A percentile compares a stretch with the other conserved stretches of the same genome.
Conservation (phyloP, 352 stramenopile species). For the Phytophthora macrochlamydospora region DNA sequence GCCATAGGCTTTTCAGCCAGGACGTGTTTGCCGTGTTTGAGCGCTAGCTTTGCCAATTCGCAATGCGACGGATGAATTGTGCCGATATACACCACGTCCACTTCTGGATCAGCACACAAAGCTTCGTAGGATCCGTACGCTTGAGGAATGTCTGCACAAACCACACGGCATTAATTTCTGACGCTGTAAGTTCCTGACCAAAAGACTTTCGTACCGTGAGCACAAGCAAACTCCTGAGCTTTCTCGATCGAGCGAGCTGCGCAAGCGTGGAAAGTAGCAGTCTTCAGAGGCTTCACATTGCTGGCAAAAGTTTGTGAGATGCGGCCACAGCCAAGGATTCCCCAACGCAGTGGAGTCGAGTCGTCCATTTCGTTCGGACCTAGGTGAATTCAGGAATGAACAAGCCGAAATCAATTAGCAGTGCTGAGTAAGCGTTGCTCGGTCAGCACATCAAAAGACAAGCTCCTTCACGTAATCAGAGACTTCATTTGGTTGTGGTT, state of each 20-base stretch:
- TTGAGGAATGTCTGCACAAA: constrained; percentile 33
- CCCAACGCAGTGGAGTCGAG: constrained; percentile 48
- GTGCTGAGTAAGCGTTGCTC: neutral
- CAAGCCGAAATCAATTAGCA: neutral
- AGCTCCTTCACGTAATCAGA: neutral
- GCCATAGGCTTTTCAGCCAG: constrained; percentile 90
- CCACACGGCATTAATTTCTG: too few relatives aligned
- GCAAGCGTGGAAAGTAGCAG: constrained; percentile 36
- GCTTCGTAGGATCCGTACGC: constrained; percentile 80
- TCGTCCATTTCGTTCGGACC: constrained; percentile 3
- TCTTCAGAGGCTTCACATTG: constrained; percentile 36
- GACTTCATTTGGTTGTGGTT: neutral
- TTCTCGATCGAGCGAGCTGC: constrained; percentile 1
- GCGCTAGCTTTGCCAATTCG: constrained; percentile 55
- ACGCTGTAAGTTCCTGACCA: too few relatives aligned
- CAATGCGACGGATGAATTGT: constrained; percentile 82
- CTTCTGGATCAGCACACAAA: constrained; percentile 60
- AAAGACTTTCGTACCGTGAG: constrained; percentile 18
- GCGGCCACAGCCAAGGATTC: constrained; percentile 65
- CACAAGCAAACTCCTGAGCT: constrained; percentile 28
- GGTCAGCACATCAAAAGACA: constrained; percentile 1
- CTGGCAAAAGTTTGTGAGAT: constrained; percentile 67
- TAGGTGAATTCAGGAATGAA: neutral
- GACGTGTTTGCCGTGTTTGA: constrained; percentile 83
- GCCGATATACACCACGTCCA: constrained; percentile 89